Evolutionary conservation across 139 green algal species (phyloP), one percentile per base, ranked within the genome.

Genomic region (Chlamydomonas sp.): DNA sequence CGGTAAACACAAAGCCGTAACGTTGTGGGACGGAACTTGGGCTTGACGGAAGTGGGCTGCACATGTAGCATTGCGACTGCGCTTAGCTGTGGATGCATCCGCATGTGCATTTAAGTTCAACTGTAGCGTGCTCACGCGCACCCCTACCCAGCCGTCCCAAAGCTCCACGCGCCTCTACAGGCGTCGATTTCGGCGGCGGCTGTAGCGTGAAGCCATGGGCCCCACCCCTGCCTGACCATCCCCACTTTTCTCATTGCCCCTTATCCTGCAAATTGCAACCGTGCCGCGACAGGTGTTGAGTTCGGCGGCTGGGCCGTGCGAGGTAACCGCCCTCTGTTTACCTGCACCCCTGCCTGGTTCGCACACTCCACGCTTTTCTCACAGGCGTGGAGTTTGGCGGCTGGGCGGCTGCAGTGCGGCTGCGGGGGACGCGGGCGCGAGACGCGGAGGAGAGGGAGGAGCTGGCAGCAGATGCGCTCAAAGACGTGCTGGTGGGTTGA

Each of bases 401-500:
- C 8, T 88, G 83, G 83, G 74, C 74, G 63, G 83, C 75, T 4
- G 68, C n/a, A 1, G 16, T 61, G 62, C 60, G 62, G 16, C 71
- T 63, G 12, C 71, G 79, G 1, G n/a, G 14, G n/a, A 69, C 67
- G 31, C 62, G 59, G 14, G 3, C 73, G 31, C 73, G n/a, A 67
- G 72, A 80, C 74, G 64, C 77, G 77, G 77, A 4, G 63, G 67
- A 20, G 77, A 15, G 57, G 77, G 85, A 79, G 77, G 77, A 59
- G 77, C 62, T 57, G 61, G 82, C 82, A 71, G 82, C 82, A 9
- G 82, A 86, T 60, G 15, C 82, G 71, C 82, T 86, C 71, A 86
- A 86, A 60, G 82, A 86, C 31, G 82, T 86, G 82, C 82, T 86
- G 82, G 82, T 86, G 82, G 60, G 82, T 57, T 9, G 17, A 17